phyloP scores from a whole-genome alignment of 192 early-diverging fungal genomes.

The Coemansia sp. region DNA sequence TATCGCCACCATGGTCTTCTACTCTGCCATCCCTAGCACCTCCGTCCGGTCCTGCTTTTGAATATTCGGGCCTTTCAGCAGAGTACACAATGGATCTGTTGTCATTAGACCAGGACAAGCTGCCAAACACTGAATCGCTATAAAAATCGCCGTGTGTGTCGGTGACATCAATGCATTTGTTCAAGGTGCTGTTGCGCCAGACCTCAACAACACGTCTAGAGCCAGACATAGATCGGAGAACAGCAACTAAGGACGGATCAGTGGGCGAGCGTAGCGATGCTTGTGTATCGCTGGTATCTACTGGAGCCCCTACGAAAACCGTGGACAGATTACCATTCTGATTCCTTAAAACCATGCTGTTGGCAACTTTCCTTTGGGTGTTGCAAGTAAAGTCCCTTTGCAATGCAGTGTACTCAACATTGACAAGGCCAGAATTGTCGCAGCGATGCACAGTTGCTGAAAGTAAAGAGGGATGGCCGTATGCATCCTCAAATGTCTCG shows the following conservation, averaged over 20 bases:
- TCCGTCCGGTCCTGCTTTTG: constrained; percentile 26
- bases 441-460: constrained; percentile 16
- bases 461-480: constrained; percentile 15
- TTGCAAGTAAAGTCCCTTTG: constrained; percentile 61
- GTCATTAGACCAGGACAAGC: constrained; percentile 61
- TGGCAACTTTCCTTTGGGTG: constrained; percentile 49
- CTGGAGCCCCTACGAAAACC: constrained; percentile 35
- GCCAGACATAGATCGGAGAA: constrained; percentile 32
- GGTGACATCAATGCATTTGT: constrained; percentile 64
- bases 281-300: constrained; percentile 33
- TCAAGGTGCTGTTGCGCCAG: constrained; percentile 57
- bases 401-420: constrained; percentile 30
- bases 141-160: constrained; percentile 71
- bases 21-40: neutral
- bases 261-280: constrained; percentile 37
- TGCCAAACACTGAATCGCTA: constrained; percentile 66
- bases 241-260: constrained; percentile 41
- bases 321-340: constrained; percentile 18
- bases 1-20: constrained; percentile 7
- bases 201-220: constrained; percentile 61
- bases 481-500: constrained; percentile 34
- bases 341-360: constrained; percentile 38
- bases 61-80: constrained; percentile 63
- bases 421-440: constrained; percentile 17
- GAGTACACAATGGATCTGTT: constrained; percentile 63